Evolutionary conservation across 257 asterid genomes (phyloP).

Genomic region (Fraxinus quadrangulata): DNA sequence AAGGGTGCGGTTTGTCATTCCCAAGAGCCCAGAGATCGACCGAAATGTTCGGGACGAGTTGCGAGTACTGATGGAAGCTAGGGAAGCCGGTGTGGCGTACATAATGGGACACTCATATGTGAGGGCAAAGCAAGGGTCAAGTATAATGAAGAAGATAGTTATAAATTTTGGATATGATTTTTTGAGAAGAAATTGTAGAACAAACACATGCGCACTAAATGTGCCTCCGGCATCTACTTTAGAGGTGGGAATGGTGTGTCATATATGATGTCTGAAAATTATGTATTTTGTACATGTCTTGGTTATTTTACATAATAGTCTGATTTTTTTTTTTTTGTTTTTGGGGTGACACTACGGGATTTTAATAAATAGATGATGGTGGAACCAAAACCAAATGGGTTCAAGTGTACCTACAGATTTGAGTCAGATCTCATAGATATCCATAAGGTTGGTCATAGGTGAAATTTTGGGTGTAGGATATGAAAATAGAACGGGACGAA

Average conservation of each 20-base stretch:
- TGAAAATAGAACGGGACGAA: too few relatives aligned
- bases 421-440: too few relatives aligned
- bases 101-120: conserved; percentile 84
- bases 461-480: too few relatives aligned
- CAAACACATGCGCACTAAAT: conserved; percentile 55
- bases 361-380: too few relatives aligned
- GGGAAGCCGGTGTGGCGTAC: conserved; percentile 82
- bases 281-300: conserved; percentile 7
- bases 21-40: conserved; percentile 62
- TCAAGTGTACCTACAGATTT: too few relatives aligned
- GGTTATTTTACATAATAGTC: too few relatives aligned
- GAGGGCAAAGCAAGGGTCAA: conserved; percentile 73
- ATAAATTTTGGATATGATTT: conserved; percentile 74
- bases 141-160: conserved; percentile 59
- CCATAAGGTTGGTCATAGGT: too few relatives aligned
- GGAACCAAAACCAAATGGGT: too few relatives aligned
- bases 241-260: conserved; percentile 87
- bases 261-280: conserved; percentile 40
- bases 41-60: conserved; percentile 47
- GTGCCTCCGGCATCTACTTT: conserved; percentile 84
- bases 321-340: too few relatives aligned
- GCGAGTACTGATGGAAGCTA: conserved; percentile 67
- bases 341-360: too few relatives aligned
- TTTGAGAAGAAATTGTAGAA: conserved; percentile 77
- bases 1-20: conserved; percentile 69